These are phyloP conservation scores for Candida ficus DNA, from an alignment of 805 yeast species.

Conservation along the genomic window DNA sequence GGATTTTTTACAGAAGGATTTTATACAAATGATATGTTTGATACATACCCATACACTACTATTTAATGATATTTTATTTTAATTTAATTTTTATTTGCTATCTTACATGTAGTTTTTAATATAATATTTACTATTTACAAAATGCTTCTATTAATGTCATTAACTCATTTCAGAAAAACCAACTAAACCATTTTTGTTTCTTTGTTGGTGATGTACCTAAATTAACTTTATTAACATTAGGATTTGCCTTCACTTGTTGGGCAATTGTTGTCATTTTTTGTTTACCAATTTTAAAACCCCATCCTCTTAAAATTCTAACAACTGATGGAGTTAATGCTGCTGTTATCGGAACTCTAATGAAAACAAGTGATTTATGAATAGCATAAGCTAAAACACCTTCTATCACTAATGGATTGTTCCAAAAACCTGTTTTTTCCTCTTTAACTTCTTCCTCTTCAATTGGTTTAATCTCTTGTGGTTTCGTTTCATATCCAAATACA, in stretches of 20 bases:
- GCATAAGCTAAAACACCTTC: constrained; percentile 92
- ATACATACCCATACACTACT: not conserved
- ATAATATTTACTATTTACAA: no score
- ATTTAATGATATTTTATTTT: no score
- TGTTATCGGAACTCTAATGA: constrained; percentile 81
- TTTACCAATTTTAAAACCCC: constrained; percentile 78
- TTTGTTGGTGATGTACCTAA: constrained; percentile 50
- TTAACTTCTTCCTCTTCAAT: constrained; percentile 19
- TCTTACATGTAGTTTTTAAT: no score
- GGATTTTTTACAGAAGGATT: no score
- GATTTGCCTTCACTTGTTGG: constrained; percentile 26
- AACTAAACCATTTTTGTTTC: constrained; percentile 52
- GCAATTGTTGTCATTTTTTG: constrained; percentile 39
- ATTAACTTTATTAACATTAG: constrained; percentile 37
- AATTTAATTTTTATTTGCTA: no score
- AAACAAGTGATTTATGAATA: constrained; percentile 79
- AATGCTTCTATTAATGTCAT: no score
- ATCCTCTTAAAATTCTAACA: constrained; percentile 55
- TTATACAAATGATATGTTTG: no score
- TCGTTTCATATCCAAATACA: constrained; percentile 54
- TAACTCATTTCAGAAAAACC: constrained; percentile 41
- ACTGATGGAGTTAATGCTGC: constrained; percentile 88
- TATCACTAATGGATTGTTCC: constrained; percentile 52
- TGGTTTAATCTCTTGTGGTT: constrained; percentile 29
- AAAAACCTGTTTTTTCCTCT: constrained; percentile 14